Percentiles rank a stretch among this genome's conserved stretches.
These are phyloP conservation scores for Glycyrrhiza uralensis DNA, from an alignment of 306 rosid genomes.

Conservation along the genomic window DNA sequence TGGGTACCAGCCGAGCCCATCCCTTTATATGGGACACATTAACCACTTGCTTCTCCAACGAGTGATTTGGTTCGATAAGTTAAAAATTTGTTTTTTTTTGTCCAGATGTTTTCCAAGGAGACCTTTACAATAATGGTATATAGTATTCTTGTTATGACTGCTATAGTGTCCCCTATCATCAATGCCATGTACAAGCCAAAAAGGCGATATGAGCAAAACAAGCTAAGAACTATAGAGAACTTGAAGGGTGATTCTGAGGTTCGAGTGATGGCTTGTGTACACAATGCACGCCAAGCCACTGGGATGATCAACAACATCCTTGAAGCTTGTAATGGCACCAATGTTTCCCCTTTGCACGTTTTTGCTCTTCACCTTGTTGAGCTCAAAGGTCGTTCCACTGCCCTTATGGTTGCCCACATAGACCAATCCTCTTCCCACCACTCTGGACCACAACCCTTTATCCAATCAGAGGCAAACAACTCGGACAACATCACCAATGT, in stretches of 20 bases:
- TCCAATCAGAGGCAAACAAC: background rate
- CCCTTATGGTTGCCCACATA: background rate
- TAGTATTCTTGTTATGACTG: constrained; percentile 13
- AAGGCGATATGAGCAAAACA: background rate
- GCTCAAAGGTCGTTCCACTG: constrained; percentile 31
- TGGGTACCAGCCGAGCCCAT: too few species aligned
- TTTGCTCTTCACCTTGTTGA: constrained; percentile 33
- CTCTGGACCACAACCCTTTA: background rate
- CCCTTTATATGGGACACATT: too few species aligned
- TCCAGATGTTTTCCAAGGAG: too few species aligned
- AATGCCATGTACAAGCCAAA: constrained; percentile 35
- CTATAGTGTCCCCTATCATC: constrained; percentile 17
- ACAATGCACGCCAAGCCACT: constrained; percentile 23
- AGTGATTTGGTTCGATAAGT: too few species aligned
- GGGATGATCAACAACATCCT: constrained; percentile 30
- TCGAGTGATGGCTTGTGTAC: constrained; percentile 21
- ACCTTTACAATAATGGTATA: constrained; percentile 11
- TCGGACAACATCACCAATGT: background rate
- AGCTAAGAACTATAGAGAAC: constrained; percentile 31
- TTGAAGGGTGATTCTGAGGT: constrained; percentile 21
- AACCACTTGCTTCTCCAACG: too few species aligned
- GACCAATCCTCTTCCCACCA: background rate
- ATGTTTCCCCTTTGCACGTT: constrained; percentile 10
- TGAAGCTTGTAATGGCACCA: constrained; percentile 6
- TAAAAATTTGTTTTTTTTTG: too few species aligned